A percentile compares a stretch with the other conserved stretches of the same genome.
phyloP scores from a whole-genome alignment of 495 filamentous ascomycete genomes.

The Podospora pseudopauciseta region DNA sequence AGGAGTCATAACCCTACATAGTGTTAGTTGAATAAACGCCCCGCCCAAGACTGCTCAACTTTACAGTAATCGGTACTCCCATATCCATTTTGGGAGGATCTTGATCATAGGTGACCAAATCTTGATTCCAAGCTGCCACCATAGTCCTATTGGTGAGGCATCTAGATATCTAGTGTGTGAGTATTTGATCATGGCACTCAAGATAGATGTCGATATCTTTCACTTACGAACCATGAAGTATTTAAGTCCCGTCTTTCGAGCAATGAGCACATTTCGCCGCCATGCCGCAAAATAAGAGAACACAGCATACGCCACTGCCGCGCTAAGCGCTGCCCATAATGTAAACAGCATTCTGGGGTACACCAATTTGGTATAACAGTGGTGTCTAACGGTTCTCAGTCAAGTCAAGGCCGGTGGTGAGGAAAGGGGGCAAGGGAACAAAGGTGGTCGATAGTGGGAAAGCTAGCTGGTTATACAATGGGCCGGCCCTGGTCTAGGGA shows the following conservation, averaged over 20 bases:
- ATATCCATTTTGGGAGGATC: constrained; percentile 45
- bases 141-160: constrained; percentile 38
- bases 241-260: constrained; percentile 42
- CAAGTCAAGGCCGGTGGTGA: neutral
- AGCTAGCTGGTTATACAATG: neutral
- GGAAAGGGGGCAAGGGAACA: neutral
- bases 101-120: constrained; percentile 50
- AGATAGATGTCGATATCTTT: neutral
- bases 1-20: constrained; percentile 31
- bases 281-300: neutral
- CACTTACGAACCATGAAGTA: constrained; percentile 48
- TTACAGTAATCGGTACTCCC: constrained; percentile 47
- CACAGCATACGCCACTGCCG: neutral
- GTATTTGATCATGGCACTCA: neutral
- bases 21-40: constrained; percentile 12
- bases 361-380: neutral
- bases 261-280: constrained; percentile 39
- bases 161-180: constrained; percentile 28
- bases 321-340: neutral
- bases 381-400: neutral
- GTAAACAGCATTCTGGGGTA: neutral
- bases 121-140: constrained; percentile 48
- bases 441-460: neutral
- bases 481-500: neutral
- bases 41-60: neutral